Conservation (phyloP, 164 flowering plant genomes). For the Liriodendron chinense region DNA sequence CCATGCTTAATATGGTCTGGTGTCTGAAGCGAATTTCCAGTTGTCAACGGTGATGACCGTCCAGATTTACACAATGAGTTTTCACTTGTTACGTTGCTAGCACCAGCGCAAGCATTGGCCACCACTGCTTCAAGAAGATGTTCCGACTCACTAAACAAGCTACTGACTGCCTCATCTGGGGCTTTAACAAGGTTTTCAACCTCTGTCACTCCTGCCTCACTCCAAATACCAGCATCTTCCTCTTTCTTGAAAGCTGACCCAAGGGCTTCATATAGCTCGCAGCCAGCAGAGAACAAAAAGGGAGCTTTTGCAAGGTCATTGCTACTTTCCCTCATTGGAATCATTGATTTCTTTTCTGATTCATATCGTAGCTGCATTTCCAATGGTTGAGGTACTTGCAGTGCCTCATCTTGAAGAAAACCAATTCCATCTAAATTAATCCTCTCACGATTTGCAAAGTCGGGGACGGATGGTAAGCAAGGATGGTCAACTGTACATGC, state of each 20-base stretch:
- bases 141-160: slow-evolving; percentile 24
- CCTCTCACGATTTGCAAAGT: background rate
- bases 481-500: background rate
- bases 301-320: slow-evolving; percentile 6
- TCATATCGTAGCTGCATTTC: background rate
- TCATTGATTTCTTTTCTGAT: background rate
- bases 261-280: slow-evolving; percentile 56
- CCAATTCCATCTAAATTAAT: background rate
- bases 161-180: slow-evolving; percentile 4
- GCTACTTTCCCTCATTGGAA: background rate
- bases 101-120: slow-evolving; percentile 15
- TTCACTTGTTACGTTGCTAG: background rate
- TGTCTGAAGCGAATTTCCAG: background rate
- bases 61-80: slow-evolving; percentile 10
- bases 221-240: slow-evolving; percentile 10
- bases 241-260: slow-evolving; percentile 30
- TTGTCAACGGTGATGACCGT: background rate
- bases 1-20: background rate
- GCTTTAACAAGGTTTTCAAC: slow-evolving; percentile 1
- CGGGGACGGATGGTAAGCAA: background rate
- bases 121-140: slow-evolving; percentile 53
- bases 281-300: slow-evolving; percentile 39
- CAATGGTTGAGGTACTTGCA: slow-evolving; percentile 5
- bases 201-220: background rate
- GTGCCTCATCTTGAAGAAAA: slow-evolving; percentile 1